A percentile compares a stretch with the other conserved stretches of the same genome.
Conservation (phyloP, 768 basidiomycete genomes). For the Leccinum sublutescens region DNA sequence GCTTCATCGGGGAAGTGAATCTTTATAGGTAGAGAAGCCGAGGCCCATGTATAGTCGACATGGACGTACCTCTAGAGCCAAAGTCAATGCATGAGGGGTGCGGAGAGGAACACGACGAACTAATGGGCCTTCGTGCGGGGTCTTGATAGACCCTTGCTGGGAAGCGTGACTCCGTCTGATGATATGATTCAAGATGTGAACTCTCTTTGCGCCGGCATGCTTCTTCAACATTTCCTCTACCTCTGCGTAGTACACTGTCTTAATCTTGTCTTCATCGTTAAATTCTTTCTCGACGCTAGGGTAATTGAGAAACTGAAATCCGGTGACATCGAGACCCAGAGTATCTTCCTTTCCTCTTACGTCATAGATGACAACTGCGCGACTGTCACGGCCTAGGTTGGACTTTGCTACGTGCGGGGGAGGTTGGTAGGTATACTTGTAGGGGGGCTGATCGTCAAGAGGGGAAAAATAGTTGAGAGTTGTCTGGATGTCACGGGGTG, state of each 20-base stretch:
- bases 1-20: neutral
- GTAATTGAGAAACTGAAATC: conserved; percentile 40
- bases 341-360: conserved; percentile 31
- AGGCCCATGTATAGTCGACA: neutral
- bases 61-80: conserved; percentile 11
- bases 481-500: conserved; percentile 36
- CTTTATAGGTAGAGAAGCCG: neutral
- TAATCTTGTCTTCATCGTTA: conserved; percentile 38
- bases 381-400: conserved; percentile 30
- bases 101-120: conserved; percentile 25
- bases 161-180: conserved; percentile 28
- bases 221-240: conserved; percentile 41
- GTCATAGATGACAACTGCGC: conserved; percentile 27
- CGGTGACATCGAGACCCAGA: conserved; percentile 39
- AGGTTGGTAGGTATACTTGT: conserved; percentile 33
- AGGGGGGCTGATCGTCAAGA: conserved; percentile 31
- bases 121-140: conserved; percentile 31
- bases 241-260: conserved; percentile 41
- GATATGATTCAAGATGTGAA: conserved; percentile 47
- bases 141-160: conserved; percentile 1
- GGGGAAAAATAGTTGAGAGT: conserved; percentile 38
- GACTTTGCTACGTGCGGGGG: conserved; percentile 26
- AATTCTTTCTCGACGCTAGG: conserved; percentile 39
- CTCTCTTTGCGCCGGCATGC: conserved; percentile 36
- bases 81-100: neutral